Conservation (phyloP, 225 moss, liverwort and hornwort species). For the Takakia lepidozioides region DNA sequence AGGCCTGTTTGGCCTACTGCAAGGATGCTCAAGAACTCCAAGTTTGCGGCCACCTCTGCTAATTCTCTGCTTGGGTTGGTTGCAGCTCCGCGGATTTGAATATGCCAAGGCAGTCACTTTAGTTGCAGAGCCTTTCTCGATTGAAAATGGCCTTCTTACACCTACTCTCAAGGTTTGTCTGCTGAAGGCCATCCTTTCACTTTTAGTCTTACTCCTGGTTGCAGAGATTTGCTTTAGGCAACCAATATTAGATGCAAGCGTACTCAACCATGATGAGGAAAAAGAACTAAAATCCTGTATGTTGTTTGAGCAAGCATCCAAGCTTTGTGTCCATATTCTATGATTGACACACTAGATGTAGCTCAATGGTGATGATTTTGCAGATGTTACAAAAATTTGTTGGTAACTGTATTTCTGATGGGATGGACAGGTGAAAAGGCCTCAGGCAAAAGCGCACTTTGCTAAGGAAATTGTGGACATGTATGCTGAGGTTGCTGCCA, state of each 20-base stretch:
- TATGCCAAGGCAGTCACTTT: slow-evolving; percentile 73
- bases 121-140: slow-evolving; percentile 53
- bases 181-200: background rate
- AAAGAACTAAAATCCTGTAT: too few species aligned
- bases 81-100: slow-evolving; percentile 83
- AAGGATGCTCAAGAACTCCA: too few species aligned
- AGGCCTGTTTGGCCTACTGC: too few species aligned
- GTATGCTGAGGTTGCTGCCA: slow-evolving; percentile 57
- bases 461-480: slow-evolving; percentile 65
- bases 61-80: background rate
- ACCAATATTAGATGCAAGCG: background rate
- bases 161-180: slow-evolving; percentile 73
- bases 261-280: slow-evolving; percentile 1
- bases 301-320: too few species aligned
- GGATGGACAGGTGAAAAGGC: slow-evolving; percentile 85
- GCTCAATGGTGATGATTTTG: too few species aligned
- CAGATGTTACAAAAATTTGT: too few species aligned
- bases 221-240: background rate
- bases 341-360: too few species aligned
- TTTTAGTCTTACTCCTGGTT: background rate
- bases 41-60: too few species aligned
- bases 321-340: too few species aligned
- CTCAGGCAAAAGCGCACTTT: slow-evolving; percentile 61
- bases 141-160: slow-evolving; percentile 83
- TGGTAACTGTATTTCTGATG: too few species aligned